phyloP scores from a whole-genome alignment of 2,329 filamentous ascomycete genomes.

The Diaporthe amygdali region DNA sequence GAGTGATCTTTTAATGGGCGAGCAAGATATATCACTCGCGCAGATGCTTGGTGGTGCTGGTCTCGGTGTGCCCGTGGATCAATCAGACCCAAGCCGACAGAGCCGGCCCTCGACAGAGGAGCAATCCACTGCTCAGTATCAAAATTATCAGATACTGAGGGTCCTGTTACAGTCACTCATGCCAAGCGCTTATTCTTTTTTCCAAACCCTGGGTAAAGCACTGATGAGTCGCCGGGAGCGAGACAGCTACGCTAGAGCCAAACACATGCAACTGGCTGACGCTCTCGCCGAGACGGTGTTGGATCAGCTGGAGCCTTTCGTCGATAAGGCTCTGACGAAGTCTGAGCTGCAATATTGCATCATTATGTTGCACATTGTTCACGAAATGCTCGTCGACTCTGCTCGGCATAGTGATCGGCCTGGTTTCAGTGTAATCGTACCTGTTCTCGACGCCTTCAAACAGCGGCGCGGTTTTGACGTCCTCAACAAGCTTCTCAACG shows the following conservation, averaged over 20 bases:
- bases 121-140: slow-evolving; percentile 46
- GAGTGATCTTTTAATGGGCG: slow-evolving; percentile 16
- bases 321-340: slow-evolving; percentile 56
- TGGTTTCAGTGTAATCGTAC: slow-evolving; percentile 65
- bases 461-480: slow-evolving; percentile 76
- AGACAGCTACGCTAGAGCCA: slow-evolving; percentile 63
- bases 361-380: slow-evolving; percentile 77
- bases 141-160: slow-evolving; percentile 80
- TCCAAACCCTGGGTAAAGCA: slow-evolving; percentile 84
- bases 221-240: slow-evolving; percentile 76
- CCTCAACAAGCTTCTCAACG: slow-evolving; percentile 73
- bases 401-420: slow-evolving; percentile 54
- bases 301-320: slow-evolving; percentile 63
- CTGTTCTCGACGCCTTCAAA: slow-evolving; percentile 88
- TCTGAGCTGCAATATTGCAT: slow-evolving; percentile 79
- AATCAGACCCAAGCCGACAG: slow-evolving; percentile 14
- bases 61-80: not conserved
- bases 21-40: slow-evolving; percentile 13
- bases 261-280: slow-evolving; percentile 62
- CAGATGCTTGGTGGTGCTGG: slow-evolving; percentile 18
- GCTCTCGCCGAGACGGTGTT: slow-evolving; percentile 76
- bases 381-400: slow-evolving; percentile 79
- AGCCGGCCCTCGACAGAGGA: slow-evolving; percentile 29
- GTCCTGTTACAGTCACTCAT: slow-evolving; percentile 81
- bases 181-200: slow-evolving; percentile 80